A percentile compares a stretch with the other conserved stretches of the same genome.
phyloP scores from a whole-genome alignment of 1,139 yeast species.

The Yamadazyma trypodendri region DNA sequence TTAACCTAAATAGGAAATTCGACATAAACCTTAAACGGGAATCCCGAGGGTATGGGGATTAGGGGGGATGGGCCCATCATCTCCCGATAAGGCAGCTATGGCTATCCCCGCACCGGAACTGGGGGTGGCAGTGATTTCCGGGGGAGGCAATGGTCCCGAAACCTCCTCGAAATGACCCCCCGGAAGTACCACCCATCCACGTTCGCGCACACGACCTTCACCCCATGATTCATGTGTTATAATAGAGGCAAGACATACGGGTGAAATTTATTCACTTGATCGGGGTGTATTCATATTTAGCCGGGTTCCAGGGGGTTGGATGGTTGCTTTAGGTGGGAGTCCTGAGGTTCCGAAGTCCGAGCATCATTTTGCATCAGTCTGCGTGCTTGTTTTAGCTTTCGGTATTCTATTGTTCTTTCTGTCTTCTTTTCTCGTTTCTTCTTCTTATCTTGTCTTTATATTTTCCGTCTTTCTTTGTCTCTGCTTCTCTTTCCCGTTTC shows the following conservation, averaged over 20 bases:
- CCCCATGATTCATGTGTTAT: slow-evolving; percentile 1
- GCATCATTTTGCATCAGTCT: too few relatives aligned
- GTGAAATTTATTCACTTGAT: too few relatives aligned
- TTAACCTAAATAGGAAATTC: slow-evolving; percentile 4
- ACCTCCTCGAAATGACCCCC: not conserved
- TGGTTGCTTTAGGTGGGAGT: too few relatives aligned
- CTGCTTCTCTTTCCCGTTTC: not conserved
- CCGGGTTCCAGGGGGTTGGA: too few relatives aligned
- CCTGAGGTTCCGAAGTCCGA: too few relatives aligned
- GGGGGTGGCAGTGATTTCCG: not conserved
- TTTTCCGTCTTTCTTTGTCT: not conserved
- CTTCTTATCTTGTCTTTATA: too few relatives aligned
- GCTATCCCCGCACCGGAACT: not conserved
- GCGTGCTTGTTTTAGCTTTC: too few relatives aligned
- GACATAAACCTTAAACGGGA: not conserved
- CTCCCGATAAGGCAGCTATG: not conserved
- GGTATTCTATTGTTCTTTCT: not conserved
- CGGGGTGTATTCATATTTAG: too few relatives aligned
- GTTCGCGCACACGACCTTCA: slow-evolving; percentile 1
- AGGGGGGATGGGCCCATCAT: too few relatives aligned
- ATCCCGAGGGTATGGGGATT: not conserved
- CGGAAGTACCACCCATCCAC: not conserved
- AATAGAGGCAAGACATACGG: too few relatives aligned
- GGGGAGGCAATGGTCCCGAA: too few relatives aligned
- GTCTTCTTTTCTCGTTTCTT: too few relatives aligned